Evolutionary conservation across 2,329 filamentous ascomycete species (phyloP), one percentile per base, ranked within the genome.

Genomic region (Podosphaera aphanis): DNA sequence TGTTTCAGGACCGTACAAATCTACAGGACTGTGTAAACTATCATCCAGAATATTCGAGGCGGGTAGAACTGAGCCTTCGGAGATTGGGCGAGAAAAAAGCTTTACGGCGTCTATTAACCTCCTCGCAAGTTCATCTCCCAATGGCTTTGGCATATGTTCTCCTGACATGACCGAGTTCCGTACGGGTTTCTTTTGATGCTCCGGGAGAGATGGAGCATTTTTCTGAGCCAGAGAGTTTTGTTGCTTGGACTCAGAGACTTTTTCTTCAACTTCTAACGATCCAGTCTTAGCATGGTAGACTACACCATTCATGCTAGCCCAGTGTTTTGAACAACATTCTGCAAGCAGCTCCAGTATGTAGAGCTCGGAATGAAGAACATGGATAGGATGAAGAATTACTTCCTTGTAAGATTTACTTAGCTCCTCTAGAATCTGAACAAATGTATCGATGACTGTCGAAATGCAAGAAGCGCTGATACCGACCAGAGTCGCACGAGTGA

Each of bases 271-370:
- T n/a, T 43, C 45, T 13, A 49, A 46, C 6, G 33, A 20, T 40
- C 45, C 36, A 49, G 56, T 37, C 44, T 54, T 51, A 29, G 49
- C 43, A 33, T 33, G 29, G 5, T 20, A 3, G 20, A 38, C 25
- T 23, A 53, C 50, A 27, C 53, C 54, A 47, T 64, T 61, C 38
- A 68, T 56, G 35, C 63, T 60, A 23, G 67, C 61, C 74, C 74
- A 79, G 56, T 76, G 68, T 45, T 69, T 68, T 44, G 68, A 66
- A 52, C 74, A 79, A 56, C 76, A 80, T 54, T 79, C 74, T 55
- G 74, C 72, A 31, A 75, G 65, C 37, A 80, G 63, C 42, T 70
- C 67, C 43, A 79, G 60, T n/a, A 79, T 63, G 53, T 76, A 79
- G 42, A 75, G 62, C 57, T 80, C 75, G 16, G 77, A 79, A 41